Evolutionary conservation across 2,329 filamentous ascomycete genomes (phyloP), one percentile per base, ranked within the genome.

Genomic region (Ophiosphaerella narmari): DNA sequence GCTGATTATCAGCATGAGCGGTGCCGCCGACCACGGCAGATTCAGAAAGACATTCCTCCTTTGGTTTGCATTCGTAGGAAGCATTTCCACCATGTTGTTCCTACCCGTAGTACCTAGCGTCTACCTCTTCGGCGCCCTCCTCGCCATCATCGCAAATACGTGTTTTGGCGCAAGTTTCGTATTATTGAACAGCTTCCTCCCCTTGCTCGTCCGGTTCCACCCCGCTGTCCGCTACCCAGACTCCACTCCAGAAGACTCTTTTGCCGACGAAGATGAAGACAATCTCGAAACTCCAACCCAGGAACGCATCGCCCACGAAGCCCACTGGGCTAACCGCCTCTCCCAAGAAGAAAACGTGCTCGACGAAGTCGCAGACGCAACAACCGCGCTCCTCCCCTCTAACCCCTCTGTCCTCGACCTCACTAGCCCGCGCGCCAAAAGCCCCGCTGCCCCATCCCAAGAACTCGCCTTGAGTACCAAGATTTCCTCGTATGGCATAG

Each of bases 151-250:
- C 42, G 89, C 92, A 32, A 97, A 97, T 71, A 95, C 91, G 1
- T 93, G 91, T 38, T 96, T 97, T 68, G 94, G 94, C 18, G 91
- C 92, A 13, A 96, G 91, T 0, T 97, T 96, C 71, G 94, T 99
- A 2, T 81, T 99, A 11, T 78, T 99, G 39, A 99, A 99, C 75
- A 96, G 92, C 0, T 99, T 97, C 66, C 78, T 99, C 37, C 94
- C 94, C 0, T 79, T 99, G 7, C 81, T 99, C 8, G 94, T 97
- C 49, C 85, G 93, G 39, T 86, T 96, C 68, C 91, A 97, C 71
- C 90, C 91, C 9, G 74, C 74, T 6, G 71, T 82, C 32, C 71
- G 75, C 48, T 72, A 71, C 37, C 57, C 60, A n/a, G 62, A 59
- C 13, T 66, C 59, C 3, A 64, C 51, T 51, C 45, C 48, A 11